Evolutionary conservation across 768 basidiomycete species (phyloP).

Genomic region (Flagelloscypha sp.): DNA sequence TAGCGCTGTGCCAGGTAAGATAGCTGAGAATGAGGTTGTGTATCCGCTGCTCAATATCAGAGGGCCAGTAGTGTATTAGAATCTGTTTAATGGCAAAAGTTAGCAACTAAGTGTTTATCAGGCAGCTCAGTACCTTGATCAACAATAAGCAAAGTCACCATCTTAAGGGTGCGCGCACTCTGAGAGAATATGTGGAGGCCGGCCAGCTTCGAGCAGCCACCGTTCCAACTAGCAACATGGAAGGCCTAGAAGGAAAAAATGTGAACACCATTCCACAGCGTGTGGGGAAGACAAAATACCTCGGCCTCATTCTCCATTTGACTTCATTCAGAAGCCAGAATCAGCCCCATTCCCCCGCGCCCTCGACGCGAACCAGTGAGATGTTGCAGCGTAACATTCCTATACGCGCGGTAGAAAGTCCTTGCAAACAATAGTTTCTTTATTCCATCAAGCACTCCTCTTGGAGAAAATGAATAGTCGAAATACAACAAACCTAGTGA

Average conservation of each 20-base stretch:
- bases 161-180: slow-evolving; percentile 86
- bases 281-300: no score
- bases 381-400: slow-evolving; percentile 94
- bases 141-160: slow-evolving; percentile 95
- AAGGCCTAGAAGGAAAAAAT: no score
- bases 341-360: slow-evolving; percentile 93
- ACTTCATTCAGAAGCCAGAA: slow-evolving; percentile 95
- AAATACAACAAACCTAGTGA: no score
- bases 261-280: no score
- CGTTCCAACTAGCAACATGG: slow-evolving; percentile 96
- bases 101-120: not conserved
- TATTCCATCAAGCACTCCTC: slow-evolving; percentile 5
- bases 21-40: slow-evolving; percentile 91
- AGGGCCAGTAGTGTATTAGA: slow-evolving; percentile 93
- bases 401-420: slow-evolving; percentile 81
- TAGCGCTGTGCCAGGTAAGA: slow-evolving; percentile 94
- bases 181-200: slow-evolving; percentile 96
- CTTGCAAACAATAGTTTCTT: slow-evolving; percentile 90
- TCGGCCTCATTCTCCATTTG: slow-evolving; percentile 94
- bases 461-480: slow-evolving; percentile 3
- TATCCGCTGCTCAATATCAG: slow-evolving; percentile 96
- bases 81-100: slow-evolving; percentile 40
- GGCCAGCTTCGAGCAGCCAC: slow-evolving; percentile 92
- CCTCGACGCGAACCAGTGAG: slow-evolving; percentile 93
- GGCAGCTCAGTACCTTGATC: slow-evolving; percentile 68